Base-by-base conservation (phyloP, 2,329 filamentous ascomycete species). In the Biscogniauxia marginata region DNA sequence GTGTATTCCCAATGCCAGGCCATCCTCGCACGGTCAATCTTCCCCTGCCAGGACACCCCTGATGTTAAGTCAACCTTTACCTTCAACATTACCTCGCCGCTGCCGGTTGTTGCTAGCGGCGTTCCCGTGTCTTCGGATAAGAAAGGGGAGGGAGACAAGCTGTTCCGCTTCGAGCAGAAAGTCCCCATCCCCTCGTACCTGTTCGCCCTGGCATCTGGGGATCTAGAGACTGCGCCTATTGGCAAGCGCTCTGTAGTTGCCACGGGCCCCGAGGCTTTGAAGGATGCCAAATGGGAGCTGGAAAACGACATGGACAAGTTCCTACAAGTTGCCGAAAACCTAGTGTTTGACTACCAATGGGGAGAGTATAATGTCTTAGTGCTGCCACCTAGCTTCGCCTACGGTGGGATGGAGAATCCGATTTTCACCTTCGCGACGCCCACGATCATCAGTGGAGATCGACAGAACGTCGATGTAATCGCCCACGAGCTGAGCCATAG, bases 1-100 rank as follows among this genome's bases (percentile, higher is more conserved):
- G 93, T 98, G 87, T 98, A 98, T 78, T 96, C 91, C 46, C 95
- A 98, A 78, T 96, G 93, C 73, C 93, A 99, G 79, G 93, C 93
- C 53, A 98, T 97, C 68, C 93, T 98, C 69, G 91, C 91, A 46
- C 87, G 95, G 58, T 96, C 92, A 49, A 84, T 98, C 59, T 96
- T 98, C 73, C 95, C 95, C 6, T 98, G 93, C 75, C 93, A 98
- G 77, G 95, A 99, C 71, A 98, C 95, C 0, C 95, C 95, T 3
- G 93, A 97, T 71, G 90, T 97, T 67, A 99, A 99, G 79, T 92
- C 90, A n/a, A 96, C 92, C 1, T 92, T 93, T 74, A 86, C 87
- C 60, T 97, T 97, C 78, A 89, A 88, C 68, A 88, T 99, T 69
- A 87, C 86, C 22, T 97, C 92, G 21, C 86, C 89, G 4, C 82